Conservation (phyloP, 208 protist genomes). For the Lotmaria passim region DNA sequence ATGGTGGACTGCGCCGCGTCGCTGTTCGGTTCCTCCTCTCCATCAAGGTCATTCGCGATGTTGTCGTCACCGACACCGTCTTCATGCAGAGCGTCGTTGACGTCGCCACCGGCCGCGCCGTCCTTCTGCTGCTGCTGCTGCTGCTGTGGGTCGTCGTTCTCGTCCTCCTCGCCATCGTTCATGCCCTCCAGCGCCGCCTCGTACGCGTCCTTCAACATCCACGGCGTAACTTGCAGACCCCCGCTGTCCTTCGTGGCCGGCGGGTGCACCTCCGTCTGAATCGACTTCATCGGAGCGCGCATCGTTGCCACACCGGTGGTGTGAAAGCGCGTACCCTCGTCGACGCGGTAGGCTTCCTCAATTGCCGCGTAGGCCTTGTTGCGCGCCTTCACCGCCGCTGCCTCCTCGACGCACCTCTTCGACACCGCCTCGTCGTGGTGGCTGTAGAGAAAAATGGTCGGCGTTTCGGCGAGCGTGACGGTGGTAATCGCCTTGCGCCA, state of each 20-base stretch:
- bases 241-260: constrained; percentile 55
- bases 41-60: constrained; percentile 23
- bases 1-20: constrained; percentile 48
- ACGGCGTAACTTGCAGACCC: constrained; percentile 80
- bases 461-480: constrained; percentile 81
- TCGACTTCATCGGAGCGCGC: constrained; percentile 73
- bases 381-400: constrained; percentile 44
- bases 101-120: constrained; percentile 15
- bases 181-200: constrained; percentile 44
- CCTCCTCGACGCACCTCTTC: constrained; percentile 57
- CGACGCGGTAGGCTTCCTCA: constrained; percentile 60
- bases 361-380: constrained; percentile 59
- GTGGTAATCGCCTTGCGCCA: constrained; percentile 70
- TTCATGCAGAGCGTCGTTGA: constrained; percentile 49
- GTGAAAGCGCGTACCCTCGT: constrained; percentile 84
- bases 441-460: constrained; percentile 84
- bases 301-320: constrained; percentile 86
- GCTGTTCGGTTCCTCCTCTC: constrained; percentile 26
- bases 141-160: constrained; percentile 42
- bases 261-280: constrained; percentile 87
- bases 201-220: constrained; percentile 91
- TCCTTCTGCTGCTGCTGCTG: constrained; percentile 8
- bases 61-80: constrained; percentile 38
- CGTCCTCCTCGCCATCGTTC: constrained; percentile 56
- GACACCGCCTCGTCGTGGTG: constrained; percentile 89